These are phyloP conservation scores for Durio zibethinus DNA, from an alignment of 345 rosid genomes.

Conservation along the genomic window DNA sequence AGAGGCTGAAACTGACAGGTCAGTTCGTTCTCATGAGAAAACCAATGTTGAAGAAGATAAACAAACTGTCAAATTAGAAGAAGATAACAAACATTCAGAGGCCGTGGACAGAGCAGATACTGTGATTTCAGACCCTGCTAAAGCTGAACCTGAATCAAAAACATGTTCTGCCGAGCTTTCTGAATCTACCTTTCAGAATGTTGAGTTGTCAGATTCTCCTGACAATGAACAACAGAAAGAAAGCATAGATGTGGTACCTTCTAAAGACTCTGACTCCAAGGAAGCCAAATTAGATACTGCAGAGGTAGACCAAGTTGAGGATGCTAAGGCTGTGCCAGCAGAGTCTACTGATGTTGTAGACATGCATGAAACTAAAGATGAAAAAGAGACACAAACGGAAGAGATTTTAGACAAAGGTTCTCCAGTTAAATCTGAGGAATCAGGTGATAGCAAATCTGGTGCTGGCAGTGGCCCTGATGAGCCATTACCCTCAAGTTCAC, in stretches of 20 bases:
- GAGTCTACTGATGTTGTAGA: conserved; percentile 34
- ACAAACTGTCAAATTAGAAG: conserved; percentile 22
- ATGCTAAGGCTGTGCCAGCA: conserved; percentile 23
- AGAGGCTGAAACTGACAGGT: conserved; percentile 36
- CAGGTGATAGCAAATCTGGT: conserved; percentile 30
- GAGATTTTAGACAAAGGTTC: conserved; percentile 35
- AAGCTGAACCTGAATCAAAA: conserved; percentile 42
- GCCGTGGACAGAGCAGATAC: conserved; percentile 33
- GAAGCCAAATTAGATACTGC: conserved; percentile 37
- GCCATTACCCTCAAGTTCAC: conserved; percentile 37
- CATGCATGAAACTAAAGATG: conserved; percentile 33
- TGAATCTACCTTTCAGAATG: conserved; percentile 32
- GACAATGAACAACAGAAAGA: conserved; percentile 38
- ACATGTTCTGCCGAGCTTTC: conserved; percentile 29
- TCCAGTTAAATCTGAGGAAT: conserved; percentile 36
- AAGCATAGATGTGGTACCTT: conserved; percentile 24
- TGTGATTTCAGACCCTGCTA: conserved; percentile 29
- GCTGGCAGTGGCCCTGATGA: conserved; percentile 15
- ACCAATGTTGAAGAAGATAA: conserved; percentile 40
- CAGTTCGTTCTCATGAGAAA: conserved; percentile 19
- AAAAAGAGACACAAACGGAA: conserved; percentile 32
- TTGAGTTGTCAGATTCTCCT: conserved; percentile 31
- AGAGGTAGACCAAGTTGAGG: conserved; percentile 36
- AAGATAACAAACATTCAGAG: conserved; percentile 34
- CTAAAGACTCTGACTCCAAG: conserved; percentile 37